Base-by-base conservation (phyloP, 2,329 filamentous ascomycete species). In the Phaeosphaeria sp. region DNA sequence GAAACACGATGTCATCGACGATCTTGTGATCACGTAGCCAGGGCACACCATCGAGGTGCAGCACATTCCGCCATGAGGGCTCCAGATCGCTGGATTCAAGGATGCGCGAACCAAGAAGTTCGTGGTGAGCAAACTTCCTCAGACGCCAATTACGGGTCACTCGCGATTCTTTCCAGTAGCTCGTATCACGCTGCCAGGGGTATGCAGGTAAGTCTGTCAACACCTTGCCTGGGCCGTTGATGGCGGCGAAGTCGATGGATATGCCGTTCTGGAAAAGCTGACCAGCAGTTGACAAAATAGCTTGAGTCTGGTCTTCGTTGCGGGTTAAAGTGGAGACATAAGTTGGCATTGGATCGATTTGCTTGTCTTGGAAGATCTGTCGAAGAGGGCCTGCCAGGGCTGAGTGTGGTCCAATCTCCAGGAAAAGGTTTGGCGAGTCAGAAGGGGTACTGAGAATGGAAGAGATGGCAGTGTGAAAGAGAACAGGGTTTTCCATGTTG, bases 1-100 rank as follows among this genome's bases (percentile, higher is more conserved):
- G 82, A 42, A 81, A 81, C 1, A 84, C 66, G 2, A 79, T 67
- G 6, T 77, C 68, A 0, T 67, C 66, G 1, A 74, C 69, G 1
- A 85, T 20, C 1, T 49, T 72, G 60, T 86, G 81, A 40, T 82
- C 80, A 0, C 61, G 57, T 1, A 84, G 48, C 83, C 83, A 85
- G 0, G 79, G 75, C 0, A 72, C 61, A 33, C 80, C 71, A 9
- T 27, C 20, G 2, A 51, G n/a, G 18, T 24, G 13, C n/a, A 42
- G 9, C 20, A 40, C 13, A 8, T 63, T 59, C n/a, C 52, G 43
- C 53, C 52, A 67, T 1, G 30, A 49, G 0, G 51, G 58, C 21
- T 51, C 42, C 13, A 21, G 22, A 39, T 39, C 44, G 15, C 44
- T 36, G 6, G 15, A 43, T 9, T 49, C 62, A 2, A 50, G 49